A percentile compares a stretch with the other conserved stretches of the same genome.
These are phyloP conservation scores for Apiospora kogelbergensis DNA, from an alignment of 2,329 filamentous ascomycete genomes.

Conservation along the genomic window DNA sequence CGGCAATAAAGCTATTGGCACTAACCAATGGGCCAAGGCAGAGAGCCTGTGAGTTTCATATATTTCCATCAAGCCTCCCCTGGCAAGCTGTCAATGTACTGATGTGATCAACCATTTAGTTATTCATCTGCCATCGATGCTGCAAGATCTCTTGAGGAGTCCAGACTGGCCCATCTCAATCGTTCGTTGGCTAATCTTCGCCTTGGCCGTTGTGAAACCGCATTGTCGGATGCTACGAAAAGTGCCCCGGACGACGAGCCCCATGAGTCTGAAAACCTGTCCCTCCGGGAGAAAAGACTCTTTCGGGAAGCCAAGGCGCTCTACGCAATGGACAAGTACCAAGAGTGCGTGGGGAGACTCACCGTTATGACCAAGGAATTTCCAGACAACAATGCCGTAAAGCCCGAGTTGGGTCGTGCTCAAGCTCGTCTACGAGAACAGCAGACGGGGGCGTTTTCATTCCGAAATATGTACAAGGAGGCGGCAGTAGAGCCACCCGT, in stretches of 20 bases:
- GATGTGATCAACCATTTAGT: constrained; percentile 20
- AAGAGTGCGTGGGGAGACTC: constrained; percentile 35
- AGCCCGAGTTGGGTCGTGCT: constrained; percentile 29
- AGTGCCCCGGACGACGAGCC: constrained; percentile 14
- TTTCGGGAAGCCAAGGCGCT: constrained; percentile 45
- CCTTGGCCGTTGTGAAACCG: constrained; percentile 28
- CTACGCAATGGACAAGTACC: constrained; percentile 41
- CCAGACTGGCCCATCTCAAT: constrained; percentile 33
- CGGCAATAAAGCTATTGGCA: constrained; percentile 35
- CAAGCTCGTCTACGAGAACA: constrained; percentile 37
- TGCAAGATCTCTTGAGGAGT: constrained; percentile 35
- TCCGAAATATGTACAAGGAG: constrained; percentile 35
- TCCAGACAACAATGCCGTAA: constrained; percentile 34
- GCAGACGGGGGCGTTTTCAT: constrained; percentile 39
- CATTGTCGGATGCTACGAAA: constrained; percentile 29
- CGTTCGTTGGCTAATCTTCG: constrained; percentile 35
- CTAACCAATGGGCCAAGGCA: constrained; percentile 28
- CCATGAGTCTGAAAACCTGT: constrained; percentile 38
- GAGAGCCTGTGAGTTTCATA: constrained; percentile 30
- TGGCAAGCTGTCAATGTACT: neutral
- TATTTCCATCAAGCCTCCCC: neutral
- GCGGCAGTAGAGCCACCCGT: constrained; percentile 36
- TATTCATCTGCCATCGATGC: constrained; percentile 37
- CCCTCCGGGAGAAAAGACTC: constrained; percentile 47
- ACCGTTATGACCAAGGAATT: constrained; percentile 29